Percentiles rank a stretch among this genome's conserved stretches.
Evolutionary conservation across 2,329 filamentous ascomycete genomes (phyloP).

Genomic region (Knufia fluminis): DNA sequence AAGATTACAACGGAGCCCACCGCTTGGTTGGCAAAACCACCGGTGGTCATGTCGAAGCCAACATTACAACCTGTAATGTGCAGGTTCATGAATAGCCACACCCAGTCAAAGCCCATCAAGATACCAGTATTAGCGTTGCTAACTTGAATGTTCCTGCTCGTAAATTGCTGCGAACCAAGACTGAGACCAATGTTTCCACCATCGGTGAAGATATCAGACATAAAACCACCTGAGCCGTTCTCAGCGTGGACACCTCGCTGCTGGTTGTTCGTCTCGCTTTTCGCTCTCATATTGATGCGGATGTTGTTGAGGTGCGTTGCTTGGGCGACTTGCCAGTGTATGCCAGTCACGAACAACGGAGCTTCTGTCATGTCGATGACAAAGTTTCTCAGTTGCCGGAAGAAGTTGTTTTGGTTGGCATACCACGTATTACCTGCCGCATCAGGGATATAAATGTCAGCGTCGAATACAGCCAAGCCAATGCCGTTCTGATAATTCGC

Average conservation of each 20-base stretch:
- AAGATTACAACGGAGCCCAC: constrained; percentile 49
- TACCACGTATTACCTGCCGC: constrained; percentile 55
- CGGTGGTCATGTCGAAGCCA: constrained; percentile 42
- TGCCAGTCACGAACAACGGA: constrained; percentile 49
- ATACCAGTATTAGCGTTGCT: constrained; percentile 44
- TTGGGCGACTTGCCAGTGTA: constrained; percentile 69
- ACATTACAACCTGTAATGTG: constrained; percentile 44
- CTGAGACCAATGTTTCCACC: constrained; percentile 53
- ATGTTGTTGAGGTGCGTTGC: constrained; percentile 65
- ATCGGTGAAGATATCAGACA: constrained; percentile 51
- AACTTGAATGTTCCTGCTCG: constrained; percentile 44
- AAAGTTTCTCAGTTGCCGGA: constrained; percentile 66
- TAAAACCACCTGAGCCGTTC: constrained; percentile 56
- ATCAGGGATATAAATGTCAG: constrained; percentile 59
- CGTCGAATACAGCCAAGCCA: constrained; percentile 74
- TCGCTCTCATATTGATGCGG: constrained; percentile 57
- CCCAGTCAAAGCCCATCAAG: constrained; percentile 49
- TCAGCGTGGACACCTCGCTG: constrained; percentile 55
- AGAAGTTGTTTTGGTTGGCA: constrained; percentile 64
- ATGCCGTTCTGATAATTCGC: constrained; percentile 45
- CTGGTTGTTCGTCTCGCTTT: constrained; percentile 37
- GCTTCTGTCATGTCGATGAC: constrained; percentile 60
- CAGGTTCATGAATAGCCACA: constrained; percentile 50
- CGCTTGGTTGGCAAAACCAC: constrained; percentile 32
- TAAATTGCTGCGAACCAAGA: constrained; percentile 58